Evolutionary conservation across 2,329 filamentous ascomycete species (phyloP), one percentile per base, ranked within the genome.

Genomic region (Tolypocladium ovalisporum): DNA sequence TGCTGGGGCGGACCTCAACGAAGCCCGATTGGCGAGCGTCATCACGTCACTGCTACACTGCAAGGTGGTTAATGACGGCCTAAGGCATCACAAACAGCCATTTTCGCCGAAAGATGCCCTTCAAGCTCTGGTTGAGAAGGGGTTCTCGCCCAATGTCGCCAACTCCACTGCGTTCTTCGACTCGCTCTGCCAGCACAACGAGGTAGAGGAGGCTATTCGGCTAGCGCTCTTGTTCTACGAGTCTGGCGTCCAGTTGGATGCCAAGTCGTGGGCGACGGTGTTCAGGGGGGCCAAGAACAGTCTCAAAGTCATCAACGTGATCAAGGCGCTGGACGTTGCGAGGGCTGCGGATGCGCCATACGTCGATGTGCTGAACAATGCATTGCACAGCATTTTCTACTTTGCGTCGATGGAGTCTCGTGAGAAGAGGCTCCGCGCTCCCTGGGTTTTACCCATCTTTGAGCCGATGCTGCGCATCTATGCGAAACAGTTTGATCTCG

Each of bases 91-190:
- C 15, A 55, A 52, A 32, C 34, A 36, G 7, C 54, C 57, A 17
- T 73, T 73, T 53, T 65, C 66, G 6, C 67, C 67, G 15, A 68
- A 67, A 47, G 61, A 65, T 27, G 68, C 68, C 12, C 63, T 74
- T 24, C 63, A 70, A 49, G 63, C 61, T 51, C 75, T 91, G 54
- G 69, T 87, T 13, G 73, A 79, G 24, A 71, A 79, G n/a, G 87
- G 86, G 1, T 73, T 88, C 53, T 73, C 75, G 24, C 83, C 88
- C 29, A 87, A 89, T 61, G 71, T 82, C 17, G 73, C 84, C 57
- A 78, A 79, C 13, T 83, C 87, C 65, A 88, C 87, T 19, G 78
- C 87, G 51, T 73, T 90, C 58, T 81, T 97, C 56, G 79, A 84
- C 42, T 89, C 90, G 58, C 83, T 91, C 19, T 82, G 88, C 64